These are phyloP conservation scores for Tricholoma sp. DNA, from an alignment of 768 basidiomycete genomes.

Conservation along the genomic window DNA sequence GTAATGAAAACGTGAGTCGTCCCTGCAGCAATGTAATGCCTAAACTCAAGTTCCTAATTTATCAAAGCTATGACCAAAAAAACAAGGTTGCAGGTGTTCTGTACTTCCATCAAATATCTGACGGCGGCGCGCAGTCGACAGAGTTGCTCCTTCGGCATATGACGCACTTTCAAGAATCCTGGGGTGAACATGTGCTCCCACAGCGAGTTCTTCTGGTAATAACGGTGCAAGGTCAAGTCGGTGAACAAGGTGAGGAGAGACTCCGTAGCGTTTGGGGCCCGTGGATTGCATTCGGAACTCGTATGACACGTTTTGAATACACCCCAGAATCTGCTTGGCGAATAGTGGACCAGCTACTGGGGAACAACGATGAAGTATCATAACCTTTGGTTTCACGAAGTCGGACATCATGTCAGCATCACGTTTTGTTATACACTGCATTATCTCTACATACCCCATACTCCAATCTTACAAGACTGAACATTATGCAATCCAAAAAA, in stretches of 20 bases:
- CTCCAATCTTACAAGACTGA: too few species aligned
- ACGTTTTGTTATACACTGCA: too few species aligned
- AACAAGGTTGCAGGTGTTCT: neutral
- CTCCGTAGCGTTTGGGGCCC: neutral
- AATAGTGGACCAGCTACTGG: neutral
- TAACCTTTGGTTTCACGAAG: too few species aligned
- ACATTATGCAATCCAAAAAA: too few species aligned
- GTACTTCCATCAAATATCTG: conserved; percentile 1
- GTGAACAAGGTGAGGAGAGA: neutral
- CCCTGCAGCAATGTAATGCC: neutral
- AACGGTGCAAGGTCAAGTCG: neutral
- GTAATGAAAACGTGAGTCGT: neutral
- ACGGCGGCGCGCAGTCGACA: neutral
- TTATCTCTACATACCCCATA: too few species aligned
- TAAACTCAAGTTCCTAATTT: neutral
- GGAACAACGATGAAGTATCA: neutral
- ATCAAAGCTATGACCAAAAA: neutral
- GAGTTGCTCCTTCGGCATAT: neutral
- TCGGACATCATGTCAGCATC: too few species aligned
- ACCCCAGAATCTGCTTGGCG: neutral
- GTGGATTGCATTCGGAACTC: neutral
- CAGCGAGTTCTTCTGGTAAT: neutral
- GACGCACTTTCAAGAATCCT: neutral
- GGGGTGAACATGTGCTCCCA: neutral
- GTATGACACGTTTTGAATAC: neutral